phyloP scores from a whole-genome alignment of 1,139 yeast genomes.

The Geotrichum carabidarum region DNA sequence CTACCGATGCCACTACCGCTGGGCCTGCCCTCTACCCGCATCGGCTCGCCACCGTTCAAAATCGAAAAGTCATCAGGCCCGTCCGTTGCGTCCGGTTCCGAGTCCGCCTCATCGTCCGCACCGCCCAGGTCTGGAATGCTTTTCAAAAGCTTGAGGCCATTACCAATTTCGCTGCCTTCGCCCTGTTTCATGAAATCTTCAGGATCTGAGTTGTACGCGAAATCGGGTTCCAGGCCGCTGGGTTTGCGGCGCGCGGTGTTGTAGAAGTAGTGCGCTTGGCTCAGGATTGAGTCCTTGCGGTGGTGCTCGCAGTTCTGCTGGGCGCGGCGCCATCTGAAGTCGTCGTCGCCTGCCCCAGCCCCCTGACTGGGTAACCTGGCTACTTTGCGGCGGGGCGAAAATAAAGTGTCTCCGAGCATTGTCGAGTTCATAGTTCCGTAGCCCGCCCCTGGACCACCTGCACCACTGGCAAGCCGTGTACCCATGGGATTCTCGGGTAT shows the following conservation, averaged over 20 bases:
- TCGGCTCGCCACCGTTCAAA: not conserved
- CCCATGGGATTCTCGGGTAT: not conserved
- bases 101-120: slow-evolving; percentile 9
- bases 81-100: slow-evolving; percentile 10
- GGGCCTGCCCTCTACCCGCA: not conserved
- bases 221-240: not conserved
- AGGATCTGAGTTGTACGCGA: slow-evolving; percentile 1
- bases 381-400: not conserved
- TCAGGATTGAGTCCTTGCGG: slow-evolving; percentile 1
- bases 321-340: not conserved
- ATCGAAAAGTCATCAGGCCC: slow-evolving; percentile 11
- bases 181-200: slow-evolving; percentile 1
- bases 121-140: not conserved
- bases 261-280: slow-evolving; percentile 8
- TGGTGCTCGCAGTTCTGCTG: not conserved
- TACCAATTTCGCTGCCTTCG: not conserved
- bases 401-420: not conserved
- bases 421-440: slow-evolving; percentile 1
- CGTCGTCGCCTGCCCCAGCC: not conserved
- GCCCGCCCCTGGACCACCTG: not conserved
- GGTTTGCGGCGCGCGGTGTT: not conserved
- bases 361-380: not conserved
- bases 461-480: not conserved
- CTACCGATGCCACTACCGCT: not conserved
- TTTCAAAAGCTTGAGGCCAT: not conserved